Percentiles rank a stretch among this genome's conserved stretches.
phyloP scores from a whole-genome alignment of 2,329 filamentous ascomycete genomes.

The Beauveria varroae region DNA sequence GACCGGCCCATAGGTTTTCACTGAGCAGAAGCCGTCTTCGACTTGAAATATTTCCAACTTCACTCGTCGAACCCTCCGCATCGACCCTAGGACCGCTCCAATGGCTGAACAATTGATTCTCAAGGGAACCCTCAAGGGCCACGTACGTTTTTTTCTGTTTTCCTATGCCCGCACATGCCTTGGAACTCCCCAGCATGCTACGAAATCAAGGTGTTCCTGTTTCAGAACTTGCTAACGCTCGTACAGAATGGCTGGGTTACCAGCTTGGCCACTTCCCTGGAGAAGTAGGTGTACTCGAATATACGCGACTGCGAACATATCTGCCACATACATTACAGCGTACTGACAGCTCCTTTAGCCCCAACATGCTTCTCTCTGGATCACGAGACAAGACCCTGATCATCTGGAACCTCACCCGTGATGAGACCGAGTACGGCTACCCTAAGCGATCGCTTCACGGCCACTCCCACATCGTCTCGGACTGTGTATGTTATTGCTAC shows the following conservation, averaged over 20 bases:
- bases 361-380: slow-evolving; percentile 98
- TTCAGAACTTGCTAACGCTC: slow-evolving; percentile 13
- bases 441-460: slow-evolving; percentile 98
- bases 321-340: background rate
- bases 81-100: slow-evolving; percentile 38
- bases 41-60: slow-evolving; percentile 28
- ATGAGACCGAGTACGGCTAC: slow-evolving; percentile 97
- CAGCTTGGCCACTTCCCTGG: slow-evolving; percentile 94
- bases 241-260: slow-evolving; percentile 91
- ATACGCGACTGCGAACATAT: background rate
- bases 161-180: slow-evolving; percentile 19
- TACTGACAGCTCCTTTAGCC: slow-evolving; percentile 44
- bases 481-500: slow-evolving; percentile 72
- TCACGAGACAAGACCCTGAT: slow-evolving; percentile 98
- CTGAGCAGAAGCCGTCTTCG: slow-evolving; percentile 9
- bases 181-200: background rate
- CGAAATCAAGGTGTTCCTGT: background rate
- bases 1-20: slow-evolving; percentile 11
- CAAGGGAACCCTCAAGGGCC: slow-evolving; percentile 96
- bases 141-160: slow-evolving; percentile 50
- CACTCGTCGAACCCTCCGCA: slow-evolving; percentile 27
- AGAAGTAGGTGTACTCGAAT: slow-evolving; percentile 64
- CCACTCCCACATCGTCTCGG: slow-evolving; percentile 99
- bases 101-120: slow-evolving; percentile 95
- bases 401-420: slow-evolving; percentile 99